Percentiles rank a stretch among this genome's conserved stretches.
Conservation (phyloP, 2,329 filamentous ascomycete species). For the Monilinia polystroma region DNA sequence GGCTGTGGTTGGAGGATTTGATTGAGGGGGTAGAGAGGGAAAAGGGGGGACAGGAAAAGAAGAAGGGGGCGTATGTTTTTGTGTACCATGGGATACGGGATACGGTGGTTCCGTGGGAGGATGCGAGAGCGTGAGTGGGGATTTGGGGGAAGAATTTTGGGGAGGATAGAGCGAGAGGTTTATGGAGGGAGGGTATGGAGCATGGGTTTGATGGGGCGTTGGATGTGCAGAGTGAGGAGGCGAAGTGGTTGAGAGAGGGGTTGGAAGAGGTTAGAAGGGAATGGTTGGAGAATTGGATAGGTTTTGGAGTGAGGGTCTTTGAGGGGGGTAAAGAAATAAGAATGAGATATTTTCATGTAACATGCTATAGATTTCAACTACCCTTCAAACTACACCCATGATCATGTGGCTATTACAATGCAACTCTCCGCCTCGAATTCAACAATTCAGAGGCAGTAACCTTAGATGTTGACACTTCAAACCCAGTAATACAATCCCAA, state of each 20-base stretch:
- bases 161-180: neutral
- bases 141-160: constrained; percentile 1
- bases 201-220: constrained; percentile 9
- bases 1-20: neutral
- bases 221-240: neutral
- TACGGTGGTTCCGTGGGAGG: constrained; percentile 8
- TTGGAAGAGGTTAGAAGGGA: neutral
- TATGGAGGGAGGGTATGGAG: constrained; percentile 7
- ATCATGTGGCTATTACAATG: no score
- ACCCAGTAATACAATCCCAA: no score
- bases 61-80: neutral
- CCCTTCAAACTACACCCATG: no score
- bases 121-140: neutral
- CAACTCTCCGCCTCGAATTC: no score
- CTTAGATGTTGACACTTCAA: no score
- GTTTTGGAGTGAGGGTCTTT: no score
- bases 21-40: neutral
- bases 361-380: no score
- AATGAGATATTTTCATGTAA: no score
- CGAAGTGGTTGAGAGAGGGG: neutral
- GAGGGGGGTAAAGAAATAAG: no score
- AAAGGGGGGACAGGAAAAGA: no score
- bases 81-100: constrained; percentile 2
- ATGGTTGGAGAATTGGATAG: neutral
- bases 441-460: no score